Evolutionary conservation across 164 flowering plant species (phyloP).

Genomic region (Stephania yunnanensis): DNA sequence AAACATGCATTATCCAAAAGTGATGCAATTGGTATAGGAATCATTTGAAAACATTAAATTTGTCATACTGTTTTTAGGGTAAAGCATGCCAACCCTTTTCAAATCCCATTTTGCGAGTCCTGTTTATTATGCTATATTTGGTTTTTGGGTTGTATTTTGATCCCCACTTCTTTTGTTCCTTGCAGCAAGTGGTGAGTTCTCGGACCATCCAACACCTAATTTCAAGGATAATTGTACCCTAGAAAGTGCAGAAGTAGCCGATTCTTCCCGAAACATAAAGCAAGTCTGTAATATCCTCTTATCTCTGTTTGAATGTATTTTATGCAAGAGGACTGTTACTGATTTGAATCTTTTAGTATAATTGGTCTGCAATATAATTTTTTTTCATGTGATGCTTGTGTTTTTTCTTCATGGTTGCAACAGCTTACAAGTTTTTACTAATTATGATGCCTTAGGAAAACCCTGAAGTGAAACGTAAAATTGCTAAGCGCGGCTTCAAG

Average conservation of each 20-base stretch:
- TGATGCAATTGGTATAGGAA: not conserved
- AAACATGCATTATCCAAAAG: not conserved
- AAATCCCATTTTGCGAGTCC: not conserved
- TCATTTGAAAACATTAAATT: no score
- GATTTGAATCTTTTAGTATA: no score
- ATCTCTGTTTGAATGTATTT: slow-evolving; percentile 9
- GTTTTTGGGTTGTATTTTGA: not conserved
- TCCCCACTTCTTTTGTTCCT: slow-evolving; percentile 11
- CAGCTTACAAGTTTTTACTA: not conserved
- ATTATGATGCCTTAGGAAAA: slow-evolving; percentile 41
- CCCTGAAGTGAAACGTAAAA: slow-evolving; percentile 70
- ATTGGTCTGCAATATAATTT: not conserved
- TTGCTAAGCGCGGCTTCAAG: slow-evolving; percentile 54
- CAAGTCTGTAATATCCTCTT: slow-evolving; percentile 33
- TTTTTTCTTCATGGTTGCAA: not conserved
- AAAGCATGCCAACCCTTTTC: not conserved
- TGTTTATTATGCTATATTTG: not conserved
- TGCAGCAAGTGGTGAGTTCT: slow-evolving; percentile 34
- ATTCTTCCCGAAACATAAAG: slow-evolving; percentile 36
- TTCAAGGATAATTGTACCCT: slow-evolving; percentile 31
- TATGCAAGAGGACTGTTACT: not conserved
- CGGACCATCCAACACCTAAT: slow-evolving; percentile 19
- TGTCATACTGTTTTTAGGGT: not conserved
- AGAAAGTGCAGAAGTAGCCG: slow-evolving; percentile 32
- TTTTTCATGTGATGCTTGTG: not conserved